Base-by-base conservation (phyloP, 208 protist species). In the Wallacemonas sp. region DNA sequence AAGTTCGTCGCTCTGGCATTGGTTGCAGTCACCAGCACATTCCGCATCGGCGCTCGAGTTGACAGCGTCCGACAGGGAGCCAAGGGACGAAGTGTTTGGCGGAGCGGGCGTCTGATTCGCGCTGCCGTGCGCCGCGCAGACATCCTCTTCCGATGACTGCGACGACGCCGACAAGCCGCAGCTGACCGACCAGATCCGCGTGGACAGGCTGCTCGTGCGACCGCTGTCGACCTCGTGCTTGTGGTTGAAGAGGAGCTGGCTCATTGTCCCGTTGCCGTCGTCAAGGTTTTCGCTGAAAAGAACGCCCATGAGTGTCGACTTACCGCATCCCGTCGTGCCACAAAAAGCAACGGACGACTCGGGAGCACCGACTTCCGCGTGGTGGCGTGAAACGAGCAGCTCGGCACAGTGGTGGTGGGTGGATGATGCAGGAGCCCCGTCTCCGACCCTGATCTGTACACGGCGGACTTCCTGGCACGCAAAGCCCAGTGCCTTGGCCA, bases 191-290 rank as follows among this genome's bases (percentile, higher is more conserved):
- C 95, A 96, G 41, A 98, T 81, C 0, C 98, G 91, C 27, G 97
- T 91, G 24, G 82, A 79, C 36, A 99, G 87, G 29, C 82, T 93
- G n/a, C 84, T 95, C 1, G 98, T 99, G 29, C 91, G 77, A 2
- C 97, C 97, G 8, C 80, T 89, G 37, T 95, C 75, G 10, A 98
- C 69, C 70, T 99, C 97, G 73, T 99, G 98, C 54, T 96, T 95
- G 90, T 99, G 98, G 60, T 89, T 94, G 71, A 98, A 98, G 13
- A 98, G 74, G 0, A 71, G 62, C 48, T 95, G 85, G 15, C 93
- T 78, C 10, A 76, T 83, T 59, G 78, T 80, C 10, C 93, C 93
- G 44, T 67, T 48, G 39, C 89, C 91, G 65, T 97, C 79, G 61
- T 97, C 93, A 0, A 95, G 77, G 32, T 62, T 60, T 12, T 75